These are phyloP conservation scores for Colletotrichum lindemuthianum DNA, from an alignment of 2,329 filamentous ascomycete species.

Conservation along the genomic window DNA sequence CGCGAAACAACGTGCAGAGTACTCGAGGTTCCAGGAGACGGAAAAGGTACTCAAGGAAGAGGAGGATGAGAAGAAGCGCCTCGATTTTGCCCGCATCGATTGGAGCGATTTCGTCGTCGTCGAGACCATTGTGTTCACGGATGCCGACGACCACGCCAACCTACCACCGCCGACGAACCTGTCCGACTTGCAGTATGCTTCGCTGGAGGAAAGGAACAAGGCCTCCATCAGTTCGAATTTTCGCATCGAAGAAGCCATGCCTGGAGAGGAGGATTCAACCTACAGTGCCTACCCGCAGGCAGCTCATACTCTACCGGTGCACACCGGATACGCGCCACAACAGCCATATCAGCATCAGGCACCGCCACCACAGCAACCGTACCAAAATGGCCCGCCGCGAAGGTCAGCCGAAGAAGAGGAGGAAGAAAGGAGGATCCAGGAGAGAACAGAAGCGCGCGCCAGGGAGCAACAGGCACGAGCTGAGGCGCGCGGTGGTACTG, in stretches of 20 bases:
- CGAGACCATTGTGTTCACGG: constrained; percentile 92
- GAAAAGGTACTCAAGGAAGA: constrained; percentile 92
- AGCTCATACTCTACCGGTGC: constrained; percentile 56
- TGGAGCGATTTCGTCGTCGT: constrained; percentile 98
- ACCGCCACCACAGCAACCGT: constrained; percentile 38
- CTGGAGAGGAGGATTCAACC: constrained; percentile 76
- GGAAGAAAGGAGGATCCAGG: constrained; percentile 70
- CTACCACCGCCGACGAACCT: constrained; percentile 90
- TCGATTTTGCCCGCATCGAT: constrained; percentile 85
- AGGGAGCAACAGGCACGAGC: constrained; percentile 81
- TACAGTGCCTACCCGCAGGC: constrained; percentile 60
- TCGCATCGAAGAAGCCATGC: constrained; percentile 95
- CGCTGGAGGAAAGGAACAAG: constrained; percentile 92
- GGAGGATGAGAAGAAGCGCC: constrained; percentile 82
- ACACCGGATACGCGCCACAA: constrained; percentile 54
- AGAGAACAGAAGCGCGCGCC: constrained; percentile 67
- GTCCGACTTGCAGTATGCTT: constrained; percentile 92
- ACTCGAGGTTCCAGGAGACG: constrained; percentile 82
- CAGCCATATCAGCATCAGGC: constrained; percentile 46
- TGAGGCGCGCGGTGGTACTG: constrained; percentile 75
- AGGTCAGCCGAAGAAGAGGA: constrained; percentile 66
- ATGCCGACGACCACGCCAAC: constrained; percentile 85
- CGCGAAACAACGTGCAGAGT: constrained; percentile 88
- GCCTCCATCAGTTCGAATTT: constrained; percentile 84
- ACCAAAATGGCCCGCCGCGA: constrained; percentile 43